A percentile compares a stretch with the other conserved stretches of the same genome.
Conservation (phyloP, 2,329 filamentous ascomycete genomes). For the Trichocomaceae sp. region DNA sequence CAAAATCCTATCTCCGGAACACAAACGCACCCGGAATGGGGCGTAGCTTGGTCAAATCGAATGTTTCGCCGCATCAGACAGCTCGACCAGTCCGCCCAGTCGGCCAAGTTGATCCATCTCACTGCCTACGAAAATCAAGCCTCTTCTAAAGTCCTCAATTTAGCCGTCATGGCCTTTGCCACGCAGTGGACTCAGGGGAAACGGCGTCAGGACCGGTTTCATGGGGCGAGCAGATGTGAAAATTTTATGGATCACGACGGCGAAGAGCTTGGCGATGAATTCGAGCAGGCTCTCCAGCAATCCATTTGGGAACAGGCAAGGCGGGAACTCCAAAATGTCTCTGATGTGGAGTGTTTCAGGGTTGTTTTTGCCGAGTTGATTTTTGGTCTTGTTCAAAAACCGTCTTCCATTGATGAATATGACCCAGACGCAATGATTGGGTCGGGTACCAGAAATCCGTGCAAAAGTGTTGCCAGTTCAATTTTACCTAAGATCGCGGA, state of each 20-base stretch:
- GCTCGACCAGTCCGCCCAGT: not conserved
- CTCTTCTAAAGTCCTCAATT: not conserved
- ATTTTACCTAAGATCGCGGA: not conserved
- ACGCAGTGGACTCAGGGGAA: slow-evolving; percentile 1
- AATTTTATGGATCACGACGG: not conserved
- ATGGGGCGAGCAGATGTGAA: not conserved
- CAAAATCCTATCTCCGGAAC: not conserved
- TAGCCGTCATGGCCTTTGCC: slow-evolving; percentile 1
- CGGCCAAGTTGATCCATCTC: not conserved
- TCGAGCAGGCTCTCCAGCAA: not conserved
- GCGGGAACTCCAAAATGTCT: not conserved
- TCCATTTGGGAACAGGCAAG: not conserved
- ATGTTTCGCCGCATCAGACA: not conserved
- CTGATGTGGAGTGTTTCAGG: not conserved
- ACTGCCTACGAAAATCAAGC: not conserved
- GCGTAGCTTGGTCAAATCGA: not conserved
- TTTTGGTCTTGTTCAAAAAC: not conserved
- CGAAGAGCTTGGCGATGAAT: not conserved
- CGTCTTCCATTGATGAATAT: not conserved
- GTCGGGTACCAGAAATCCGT: not conserved
- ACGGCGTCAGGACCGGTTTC: not conserved
- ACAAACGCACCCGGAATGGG: not conserved
- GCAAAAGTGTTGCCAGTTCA: not conserved
- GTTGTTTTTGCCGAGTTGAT: slow-evolving; percentile 1
- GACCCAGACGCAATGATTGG: not conserved